Evolutionary conservation across 257 asterid genomes (phyloP), one percentile per base, ranked within the genome.

Genomic region (Przewalskia tangutica): DNA sequence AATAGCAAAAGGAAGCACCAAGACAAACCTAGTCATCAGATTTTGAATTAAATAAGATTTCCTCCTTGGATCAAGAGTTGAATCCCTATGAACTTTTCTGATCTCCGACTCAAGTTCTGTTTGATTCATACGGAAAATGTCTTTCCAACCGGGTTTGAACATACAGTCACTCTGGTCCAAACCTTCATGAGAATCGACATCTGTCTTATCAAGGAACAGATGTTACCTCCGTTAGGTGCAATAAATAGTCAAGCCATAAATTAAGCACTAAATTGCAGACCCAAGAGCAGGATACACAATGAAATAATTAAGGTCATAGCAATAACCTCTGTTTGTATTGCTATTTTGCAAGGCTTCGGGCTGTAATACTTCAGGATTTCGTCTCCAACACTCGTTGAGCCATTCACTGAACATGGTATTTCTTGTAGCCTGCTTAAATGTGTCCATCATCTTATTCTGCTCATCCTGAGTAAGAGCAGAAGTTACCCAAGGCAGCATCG

Each of bases 401-500:
- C 91, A 88, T 82, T 86, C 91, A 63, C 86, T 85, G 83, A 88
- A 88, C 91, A 88, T 88, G 75, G 91, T 88, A 80, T 88, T 88
- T 81, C 81, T 86, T 46, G 91, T 86, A 12, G 91, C 89, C 79
- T 88, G 88, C 87, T 83, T 88, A 79, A 85, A 65, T 4, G 91
- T 86, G 83, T 88, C 91, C 87, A 88, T 86, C 91, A 86, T 67
- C 68, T 82, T 86, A 86, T 86, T 88, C 77, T 88, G 91, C 86
- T 88, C 91, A 79, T 85, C 88, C 79, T 83, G 88, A 48, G 89
- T 85, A 81, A 88, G 91, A 83, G 88, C 91, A 44, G 91, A 85
- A 73, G 91, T 88, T 54, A 88, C 89, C 91, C 91, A 88, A 83
- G 91, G 91, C 67, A 88, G 81, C 88, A 88, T 86, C n/a, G 89